Evolutionary conservation across 1,139 yeast genomes (phyloP), one percentile per base, ranked within the genome.

Genomic region (Geotrichum europaeum): DNA sequence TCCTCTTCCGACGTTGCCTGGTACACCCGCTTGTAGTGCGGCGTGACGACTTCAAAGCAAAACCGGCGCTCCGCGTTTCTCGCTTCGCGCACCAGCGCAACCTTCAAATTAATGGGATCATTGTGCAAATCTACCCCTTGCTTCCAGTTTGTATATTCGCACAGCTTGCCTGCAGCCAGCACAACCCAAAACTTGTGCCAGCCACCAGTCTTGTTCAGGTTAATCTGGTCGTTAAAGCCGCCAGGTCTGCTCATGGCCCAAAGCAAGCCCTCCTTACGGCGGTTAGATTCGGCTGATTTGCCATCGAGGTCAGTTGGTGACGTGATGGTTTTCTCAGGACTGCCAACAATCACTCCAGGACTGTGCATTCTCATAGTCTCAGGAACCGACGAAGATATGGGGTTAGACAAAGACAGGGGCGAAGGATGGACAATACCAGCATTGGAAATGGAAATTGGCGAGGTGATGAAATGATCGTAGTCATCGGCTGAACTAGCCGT

Each of bases 101-200:
- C 79, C 1, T 91, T 87, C 53, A 90, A 73, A 65, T 87, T 89
- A 20, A 90, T 83, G 1, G 96, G 95, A 20, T 80, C 81, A 65
- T 84, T 83, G 60, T 88, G 84, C 18, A 85, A 81, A 30, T 80
- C 82, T 13, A 79, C 56, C 12, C 91, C 90, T 62, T 81, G 86
- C 69, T 92, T 81, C 96, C 96, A 89, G 72, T 89, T 92, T 52
- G 89, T 80, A 70, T 83, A 89, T 70, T 89, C 96, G 58, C 80
- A 79, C 49, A 89, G 75, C 63, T 80, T 81, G 0, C 95, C 94
- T 22, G 83, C 82, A 22, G 81, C 81, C 58, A 89, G 76, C 0
- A 85, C 90, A 1, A 90, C 89, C 95, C 96, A 89, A 72, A 87
- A 92, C 69, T 89, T 89, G 72, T 90, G 96, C 97, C 96, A 90